These are phyloP conservation scores for Hygrophorus pudorinus DNA, from an alignment of 768 basidiomycete species.

Conservation along the genomic window DNA sequence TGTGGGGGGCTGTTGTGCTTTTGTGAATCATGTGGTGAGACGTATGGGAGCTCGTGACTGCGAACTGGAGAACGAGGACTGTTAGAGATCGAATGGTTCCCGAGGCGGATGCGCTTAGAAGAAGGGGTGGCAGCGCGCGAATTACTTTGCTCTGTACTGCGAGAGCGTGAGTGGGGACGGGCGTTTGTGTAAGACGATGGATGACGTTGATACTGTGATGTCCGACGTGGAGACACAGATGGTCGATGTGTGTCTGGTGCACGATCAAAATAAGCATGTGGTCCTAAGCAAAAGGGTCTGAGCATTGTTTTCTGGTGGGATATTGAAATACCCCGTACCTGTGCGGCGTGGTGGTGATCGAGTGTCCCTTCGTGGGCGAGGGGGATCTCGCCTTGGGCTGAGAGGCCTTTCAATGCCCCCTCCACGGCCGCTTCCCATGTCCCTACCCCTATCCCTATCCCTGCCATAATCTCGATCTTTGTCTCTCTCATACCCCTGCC, in stretches of 20 bases:
- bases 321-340: background rate
- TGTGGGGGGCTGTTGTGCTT: background rate
- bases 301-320: background rate
- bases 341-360: background rate
- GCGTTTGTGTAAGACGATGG: background rate
- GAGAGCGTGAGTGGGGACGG: conserved; percentile 14
- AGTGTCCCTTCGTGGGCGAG: background rate
- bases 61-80: conserved; percentile 10
- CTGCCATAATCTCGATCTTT: conserved; percentile 13
- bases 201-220: background rate
- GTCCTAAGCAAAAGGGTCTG: background rate
- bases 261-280: background rate
- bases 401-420: conserved; percentile 8
- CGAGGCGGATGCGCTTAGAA: conserved; percentile 16
- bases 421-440: conserved; percentile 16
- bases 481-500: background rate
- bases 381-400: conserved; percentile 9
- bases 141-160: conserved; percentile 7
- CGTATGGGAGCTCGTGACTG: background rate
- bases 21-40: background rate
- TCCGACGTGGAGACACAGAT: background rate
- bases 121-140: conserved; percentile 18
- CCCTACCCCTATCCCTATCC: conserved; percentile 14
- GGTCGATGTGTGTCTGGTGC: background rate
- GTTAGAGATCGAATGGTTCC: conserved; percentile 19